A percentile compares a stretch with the other conserved stretches of the same genome.
These are phyloP conservation scores for Asclepias syriaca DNA, from an alignment of 257 asterid genomes.

Conservation along the genomic window DNA sequence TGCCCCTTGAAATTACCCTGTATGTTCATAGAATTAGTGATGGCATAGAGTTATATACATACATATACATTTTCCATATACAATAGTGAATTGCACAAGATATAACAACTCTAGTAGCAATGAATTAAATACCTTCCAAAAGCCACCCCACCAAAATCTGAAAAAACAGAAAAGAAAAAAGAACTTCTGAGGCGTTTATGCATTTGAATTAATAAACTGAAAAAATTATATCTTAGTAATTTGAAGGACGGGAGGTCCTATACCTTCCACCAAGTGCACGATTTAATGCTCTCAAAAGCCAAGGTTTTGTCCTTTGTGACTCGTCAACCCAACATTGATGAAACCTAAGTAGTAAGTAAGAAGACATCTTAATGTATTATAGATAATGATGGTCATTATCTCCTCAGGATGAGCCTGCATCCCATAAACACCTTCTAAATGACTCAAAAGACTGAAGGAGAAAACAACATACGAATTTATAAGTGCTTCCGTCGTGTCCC, in stretches of 20 bases:
- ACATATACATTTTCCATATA: background rate
- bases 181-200: slow-evolving; percentile 15
- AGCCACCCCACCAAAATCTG: slow-evolving; percentile 99
- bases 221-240: background rate
- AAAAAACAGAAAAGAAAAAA: slow-evolving; percentile 21
- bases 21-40: background rate
- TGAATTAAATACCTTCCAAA: slow-evolving; percentile 74
- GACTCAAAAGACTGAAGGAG: slow-evolving; percentile 4
- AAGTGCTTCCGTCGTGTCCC: slow-evolving; percentile 93
- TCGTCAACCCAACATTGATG: slow-evolving; percentile 83
- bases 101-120: slow-evolving; percentile 5
- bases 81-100: background rate
- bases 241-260: slow-evolving; percentile 2
- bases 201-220: background rate
- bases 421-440: background rate
- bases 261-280: slow-evolving; percentile 96
- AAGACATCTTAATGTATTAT: background rate
- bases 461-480: slow-evolving; percentile 49
- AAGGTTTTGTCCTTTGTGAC: slow-evolving; percentile 69
- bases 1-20: background rate
- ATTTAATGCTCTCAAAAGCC: slow-evolving; percentile 91
- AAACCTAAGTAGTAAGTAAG: slow-evolving; percentile 43
- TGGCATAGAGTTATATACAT: background rate
- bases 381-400: background rate
- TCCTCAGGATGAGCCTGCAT: background rate